Conservation (phyloP, 2,329 filamentous ascomycete species). For the Sporothrix luriei region DNA sequence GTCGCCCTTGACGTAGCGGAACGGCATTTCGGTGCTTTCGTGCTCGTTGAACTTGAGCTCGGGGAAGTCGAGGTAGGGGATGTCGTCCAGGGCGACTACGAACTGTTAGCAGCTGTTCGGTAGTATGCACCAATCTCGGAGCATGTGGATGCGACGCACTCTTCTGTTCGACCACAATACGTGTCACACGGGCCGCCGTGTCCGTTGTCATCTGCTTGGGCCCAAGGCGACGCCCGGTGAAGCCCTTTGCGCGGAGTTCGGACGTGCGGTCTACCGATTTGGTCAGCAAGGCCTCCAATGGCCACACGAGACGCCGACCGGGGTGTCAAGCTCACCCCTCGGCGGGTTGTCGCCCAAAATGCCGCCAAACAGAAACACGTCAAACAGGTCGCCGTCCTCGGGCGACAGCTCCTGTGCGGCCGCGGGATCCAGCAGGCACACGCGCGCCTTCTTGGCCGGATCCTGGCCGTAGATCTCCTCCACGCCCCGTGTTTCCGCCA, state of each 20-base stretch:
- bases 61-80: constrained; percentile 83
- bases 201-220: constrained; percentile 98
- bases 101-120: neutral
- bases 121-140: too few relatives aligned
- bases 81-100: constrained; percentile 72
- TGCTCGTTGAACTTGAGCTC: constrained; percentile 88
- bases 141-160: constrained; percentile 53
- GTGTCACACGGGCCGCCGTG: constrained; percentile 90
- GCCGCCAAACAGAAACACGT: constrained; percentile 92
- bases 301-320: neutral
- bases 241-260: constrained; percentile 93
- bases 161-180: constrained; percentile 82
- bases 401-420: constrained; percentile 70
- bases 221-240: constrained; percentile 80
- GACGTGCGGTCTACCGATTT: constrained; percentile 75
- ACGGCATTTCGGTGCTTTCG: constrained; percentile 96
- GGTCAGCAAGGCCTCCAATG: constrained; percentile 30
- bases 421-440: constrained; percentile 31
- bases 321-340: constrained; percentile 62
- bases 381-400: constrained; percentile 78
- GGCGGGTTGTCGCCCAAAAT: constrained; percentile 96
- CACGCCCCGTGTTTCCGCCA: constrained; percentile 74
- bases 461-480: constrained; percentile 76
- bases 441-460: constrained; percentile 53
- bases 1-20: constrained; percentile 82